Conservation (phyloP, 768 basidiomycete species). For the Daedalea quercina region DNA sequence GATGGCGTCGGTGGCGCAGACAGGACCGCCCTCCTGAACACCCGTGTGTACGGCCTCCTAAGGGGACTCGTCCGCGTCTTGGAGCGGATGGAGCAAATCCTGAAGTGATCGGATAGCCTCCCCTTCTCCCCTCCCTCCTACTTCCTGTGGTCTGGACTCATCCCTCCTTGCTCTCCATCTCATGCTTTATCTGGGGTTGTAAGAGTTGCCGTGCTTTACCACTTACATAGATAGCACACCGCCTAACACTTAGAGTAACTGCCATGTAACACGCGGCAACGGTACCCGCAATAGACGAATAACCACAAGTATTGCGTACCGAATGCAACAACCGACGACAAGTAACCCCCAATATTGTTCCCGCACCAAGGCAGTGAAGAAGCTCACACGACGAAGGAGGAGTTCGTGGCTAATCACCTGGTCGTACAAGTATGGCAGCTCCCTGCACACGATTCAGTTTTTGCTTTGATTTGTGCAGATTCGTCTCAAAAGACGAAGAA, state of each 20-base stretch:
- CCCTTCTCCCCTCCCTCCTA: no score
- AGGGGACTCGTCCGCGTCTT: slow-evolving; percentile 55
- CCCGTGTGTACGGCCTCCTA: slow-evolving; percentile 51
- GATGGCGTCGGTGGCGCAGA: slow-evolving; percentile 12
- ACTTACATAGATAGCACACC: no score
- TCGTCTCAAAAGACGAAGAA: no score
- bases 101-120: slow-evolving; percentile 14
- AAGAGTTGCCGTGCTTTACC: not conserved
- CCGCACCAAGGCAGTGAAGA: no score
- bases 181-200: not conserved
- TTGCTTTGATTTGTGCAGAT: no score
- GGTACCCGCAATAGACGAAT: not conserved
- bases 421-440: no score
- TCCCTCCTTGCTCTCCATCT: not conserved
- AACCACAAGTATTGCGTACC: not conserved
- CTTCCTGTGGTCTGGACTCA: not conserved
- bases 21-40: slow-evolving; percentile 40
- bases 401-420: no score
- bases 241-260: no score
- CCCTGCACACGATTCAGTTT: no score
- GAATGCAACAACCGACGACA: not conserved
- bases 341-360: no score
- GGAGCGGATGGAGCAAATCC: slow-evolving; percentile 58
- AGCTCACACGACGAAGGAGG: no score
- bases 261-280: not conserved